phyloP scores from a whole-genome alignment of 345 rosid species.

The Pistacia atlantica region DNA sequence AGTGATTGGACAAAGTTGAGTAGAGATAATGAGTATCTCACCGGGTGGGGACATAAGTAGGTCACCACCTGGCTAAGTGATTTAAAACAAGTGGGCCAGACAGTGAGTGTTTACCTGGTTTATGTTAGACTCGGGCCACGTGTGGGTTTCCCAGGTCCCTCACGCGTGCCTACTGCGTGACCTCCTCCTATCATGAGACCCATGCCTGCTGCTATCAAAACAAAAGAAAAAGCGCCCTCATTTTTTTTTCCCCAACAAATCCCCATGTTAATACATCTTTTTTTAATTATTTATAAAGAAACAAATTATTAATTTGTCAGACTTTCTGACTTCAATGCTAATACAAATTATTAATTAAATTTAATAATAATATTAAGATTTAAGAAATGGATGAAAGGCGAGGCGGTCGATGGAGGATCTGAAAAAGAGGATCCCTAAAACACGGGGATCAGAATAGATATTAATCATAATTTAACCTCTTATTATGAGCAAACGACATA shows the following conservation, averaged over 20 bases:
- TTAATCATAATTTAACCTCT: conserved; percentile 1
- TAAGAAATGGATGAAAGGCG: not conserved
- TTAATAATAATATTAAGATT: too few relatives aligned
- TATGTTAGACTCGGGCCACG: conserved; percentile 23
- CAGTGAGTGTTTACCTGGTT: conserved; percentile 27
- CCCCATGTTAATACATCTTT: too few relatives aligned
- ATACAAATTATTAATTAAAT: too few relatives aligned
- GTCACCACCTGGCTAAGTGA: conserved; percentile 14
- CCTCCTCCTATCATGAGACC: not conserved
- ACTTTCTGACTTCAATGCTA: too few relatives aligned
- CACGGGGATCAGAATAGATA: not conserved
- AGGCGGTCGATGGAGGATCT: not conserved
- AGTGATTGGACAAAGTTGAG: not conserved
- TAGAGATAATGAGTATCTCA: conserved; percentile 18
- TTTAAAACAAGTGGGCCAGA: conserved; percentile 33
- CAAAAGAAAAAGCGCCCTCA: too few relatives aligned
- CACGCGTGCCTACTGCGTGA: conserved; percentile 41
- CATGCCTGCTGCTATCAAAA: too few relatives aligned
- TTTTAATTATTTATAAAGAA: too few relatives aligned
- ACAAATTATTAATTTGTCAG: too few relatives aligned
- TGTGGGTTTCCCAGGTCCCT: conserved; percentile 31
- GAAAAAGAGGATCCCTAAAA: conserved; percentile 3
- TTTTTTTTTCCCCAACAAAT: too few relatives aligned
- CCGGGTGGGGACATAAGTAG: not conserved
- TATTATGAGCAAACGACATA: too few relatives aligned